A percentile compares a stretch with the other conserved stretches of the same genome.
Evolutionary conservation across 768 basidiomycete species (phyloP).

Genomic region (Boletus speciosus): DNA sequence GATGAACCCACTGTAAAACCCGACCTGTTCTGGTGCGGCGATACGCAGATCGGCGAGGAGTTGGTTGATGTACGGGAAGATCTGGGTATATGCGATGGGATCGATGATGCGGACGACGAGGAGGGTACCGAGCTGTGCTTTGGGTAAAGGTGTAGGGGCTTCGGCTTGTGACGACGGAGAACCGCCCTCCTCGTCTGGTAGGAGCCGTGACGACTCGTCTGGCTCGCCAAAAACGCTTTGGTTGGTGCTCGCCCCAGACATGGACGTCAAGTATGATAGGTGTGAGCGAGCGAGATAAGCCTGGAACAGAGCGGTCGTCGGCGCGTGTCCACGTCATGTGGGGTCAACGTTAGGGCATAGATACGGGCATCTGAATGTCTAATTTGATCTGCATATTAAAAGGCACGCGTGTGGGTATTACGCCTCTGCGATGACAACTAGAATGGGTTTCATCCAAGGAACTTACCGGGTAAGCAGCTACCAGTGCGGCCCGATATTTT

Average conservation of each 20-base stretch:
- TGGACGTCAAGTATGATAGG: not conserved
- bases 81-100: slow-evolving; percentile 2
- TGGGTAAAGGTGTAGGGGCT: not conserved
- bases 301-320: not conserved
- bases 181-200: not conserved
- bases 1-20: slow-evolving; percentile 6
- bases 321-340: not conserved
- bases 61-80: slow-evolving; percentile 10
- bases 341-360: not conserved
- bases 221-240: not conserved
- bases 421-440: not conserved
- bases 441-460: not conserved
- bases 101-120: not conserved
- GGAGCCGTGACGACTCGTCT: slow-evolving; percentile 1
- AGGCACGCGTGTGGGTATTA: not conserved
- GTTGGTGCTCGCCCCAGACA: not conserved
- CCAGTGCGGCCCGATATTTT: not conserved
- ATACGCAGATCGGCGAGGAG: slow-evolving; percentile 1
- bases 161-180: not conserved
- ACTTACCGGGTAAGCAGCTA: not conserved
- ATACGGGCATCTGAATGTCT: not conserved
- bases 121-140: slow-evolving; percentile 1
- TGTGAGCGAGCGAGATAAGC: not conserved
- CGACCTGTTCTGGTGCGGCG: slow-evolving; percentile 4
- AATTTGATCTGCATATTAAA: not conserved